Conservation (phyloP, 2,329 filamentous ascomycete species). For the Cordyceps militaris region DNA sequence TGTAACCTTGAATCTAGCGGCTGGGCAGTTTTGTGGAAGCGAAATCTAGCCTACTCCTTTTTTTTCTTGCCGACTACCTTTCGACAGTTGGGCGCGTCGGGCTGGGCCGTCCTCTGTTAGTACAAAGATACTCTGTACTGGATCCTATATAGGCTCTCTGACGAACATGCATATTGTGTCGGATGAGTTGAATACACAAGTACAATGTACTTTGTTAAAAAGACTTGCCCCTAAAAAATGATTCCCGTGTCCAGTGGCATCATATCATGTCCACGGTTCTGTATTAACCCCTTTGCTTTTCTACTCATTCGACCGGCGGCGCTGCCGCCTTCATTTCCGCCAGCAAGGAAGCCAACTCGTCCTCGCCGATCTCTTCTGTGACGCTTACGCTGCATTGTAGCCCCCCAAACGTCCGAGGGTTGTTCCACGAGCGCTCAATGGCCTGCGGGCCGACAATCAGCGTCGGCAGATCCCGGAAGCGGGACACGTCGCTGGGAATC, state of each 20-base stretch:
- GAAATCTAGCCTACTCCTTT: neutral
- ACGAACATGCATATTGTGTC: neutral
- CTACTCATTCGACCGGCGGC: neutral
- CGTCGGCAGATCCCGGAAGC: neutral
- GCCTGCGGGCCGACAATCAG: conserved; percentile 8
- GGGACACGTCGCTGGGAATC: neutral
- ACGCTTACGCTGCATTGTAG: neutral
- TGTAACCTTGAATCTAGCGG: conserved; percentile 10
- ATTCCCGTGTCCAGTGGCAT: neutral
- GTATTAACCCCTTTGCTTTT: neutral
- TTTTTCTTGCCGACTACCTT: neutral
- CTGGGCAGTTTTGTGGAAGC: neutral
- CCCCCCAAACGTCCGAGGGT: neutral
- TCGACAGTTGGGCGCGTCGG: neutral
- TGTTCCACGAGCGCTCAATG: conserved; percentile 6
- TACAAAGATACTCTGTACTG: neutral
- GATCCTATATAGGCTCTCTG: conserved; percentile 4
- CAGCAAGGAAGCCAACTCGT: conserved; percentile 6
- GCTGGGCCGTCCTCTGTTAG: neutral
- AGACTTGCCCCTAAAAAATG: neutral
- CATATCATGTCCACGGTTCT: neutral
- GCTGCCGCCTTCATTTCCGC: conserved; percentile 9
- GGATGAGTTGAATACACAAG: neutral
- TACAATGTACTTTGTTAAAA: neutral
- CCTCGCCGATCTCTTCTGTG: neutral